Conservation (phyloP, 2,329 filamentous ascomycete species). For the Nannizziopsis barbatae region DNA sequence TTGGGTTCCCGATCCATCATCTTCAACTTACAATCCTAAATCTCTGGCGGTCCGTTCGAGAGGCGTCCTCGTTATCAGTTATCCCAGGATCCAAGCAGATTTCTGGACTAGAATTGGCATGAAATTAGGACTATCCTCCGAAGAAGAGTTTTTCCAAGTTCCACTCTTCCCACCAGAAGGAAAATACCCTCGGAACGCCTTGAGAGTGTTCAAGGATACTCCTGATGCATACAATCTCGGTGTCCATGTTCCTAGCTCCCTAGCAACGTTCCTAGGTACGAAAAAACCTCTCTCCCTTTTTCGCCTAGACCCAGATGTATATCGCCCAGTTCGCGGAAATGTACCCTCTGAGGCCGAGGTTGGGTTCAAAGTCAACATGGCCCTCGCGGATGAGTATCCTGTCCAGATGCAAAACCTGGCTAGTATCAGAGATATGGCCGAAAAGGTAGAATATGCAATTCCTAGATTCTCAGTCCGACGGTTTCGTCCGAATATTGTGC, state of each 20-base stretch:
- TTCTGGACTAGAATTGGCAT: conserved; percentile 22
- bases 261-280: conserved; percentile 39
- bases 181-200: conserved; percentile 36
- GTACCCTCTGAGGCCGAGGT: conserved; percentile 43
- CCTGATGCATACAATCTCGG: conserved; percentile 34
- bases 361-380: conserved; percentile 44
- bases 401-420: conserved; percentile 46
- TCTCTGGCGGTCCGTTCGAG: conserved; percentile 40
- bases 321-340: conserved; percentile 43
- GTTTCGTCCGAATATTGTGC: conserved; percentile 48
- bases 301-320: conserved; percentile 36
- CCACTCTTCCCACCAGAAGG: conserved; percentile 43
- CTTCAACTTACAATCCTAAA: conserved; percentile 32
- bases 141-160: conserved; percentile 39
- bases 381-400: conserved; percentile 50
- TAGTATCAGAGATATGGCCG: conserved; percentile 43
- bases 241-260: conserved; percentile 36
- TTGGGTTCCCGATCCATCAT: conserved; percentile 46
- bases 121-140: conserved; percentile 21
- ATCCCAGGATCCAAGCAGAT: conserved; percentile 23
- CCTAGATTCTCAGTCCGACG: conserved; percentile 41
- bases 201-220: conserved; percentile 47
- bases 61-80: conserved; percentile 45
- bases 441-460: conserved; percentile 29
- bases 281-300: conserved; percentile 44